These are phyloP conservation scores for Punctularia strigosozonata DNA, from an alignment of 768 basidiomycete genomes.

Conservation along the genomic window DNA sequence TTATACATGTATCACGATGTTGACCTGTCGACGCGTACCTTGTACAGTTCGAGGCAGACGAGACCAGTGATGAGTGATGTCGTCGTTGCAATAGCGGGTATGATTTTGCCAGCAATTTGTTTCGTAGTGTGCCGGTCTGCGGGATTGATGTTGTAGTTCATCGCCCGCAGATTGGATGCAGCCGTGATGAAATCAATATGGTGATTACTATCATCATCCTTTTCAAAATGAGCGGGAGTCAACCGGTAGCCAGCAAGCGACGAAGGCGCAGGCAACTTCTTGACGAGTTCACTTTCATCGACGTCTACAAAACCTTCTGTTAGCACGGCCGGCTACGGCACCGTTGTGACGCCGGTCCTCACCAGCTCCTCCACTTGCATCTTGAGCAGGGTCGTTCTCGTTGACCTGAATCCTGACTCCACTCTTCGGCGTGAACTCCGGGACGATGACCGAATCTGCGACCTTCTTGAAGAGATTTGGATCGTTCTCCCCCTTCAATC, in stretches of 20 bases:
- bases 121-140: slow-evolving; percentile 92
- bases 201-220: slow-evolving; percentile 95
- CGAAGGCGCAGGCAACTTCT: slow-evolving; percentile 77
- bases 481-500: slow-evolving; percentile 83
- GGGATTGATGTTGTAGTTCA: slow-evolving; percentile 82
- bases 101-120: slow-evolving; percentile 98
- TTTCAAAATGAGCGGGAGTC: slow-evolving; percentile 94
- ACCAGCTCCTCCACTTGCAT: slow-evolving; percentile 26
- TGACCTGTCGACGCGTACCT: slow-evolving; percentile 36
- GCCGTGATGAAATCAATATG: slow-evolving; percentile 99
- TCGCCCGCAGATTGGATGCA: slow-evolving; percentile 90
- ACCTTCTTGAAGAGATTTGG: slow-evolving; percentile 71
- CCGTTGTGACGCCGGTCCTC: background rate
- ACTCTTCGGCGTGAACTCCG: slow-evolving; percentile 87
- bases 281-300: slow-evolving; percentile 42
- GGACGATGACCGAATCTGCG: slow-evolving; percentile 72
- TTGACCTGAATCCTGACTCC: slow-evolving; percentile 90
- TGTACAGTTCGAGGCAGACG: slow-evolving; percentile 94
- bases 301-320: slow-evolving; percentile 27
- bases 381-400: slow-evolving; percentile 80
- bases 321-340: too few species aligned
- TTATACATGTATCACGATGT: background rate
- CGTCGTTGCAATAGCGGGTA: slow-evolving; percentile 98
- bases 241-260: slow-evolving; percentile 94
- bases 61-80: slow-evolving; percentile 93